Evolutionary conservation across 805 yeast genomes (phyloP).

Genomic region (Sungouiozyma intestinalis): DNA sequence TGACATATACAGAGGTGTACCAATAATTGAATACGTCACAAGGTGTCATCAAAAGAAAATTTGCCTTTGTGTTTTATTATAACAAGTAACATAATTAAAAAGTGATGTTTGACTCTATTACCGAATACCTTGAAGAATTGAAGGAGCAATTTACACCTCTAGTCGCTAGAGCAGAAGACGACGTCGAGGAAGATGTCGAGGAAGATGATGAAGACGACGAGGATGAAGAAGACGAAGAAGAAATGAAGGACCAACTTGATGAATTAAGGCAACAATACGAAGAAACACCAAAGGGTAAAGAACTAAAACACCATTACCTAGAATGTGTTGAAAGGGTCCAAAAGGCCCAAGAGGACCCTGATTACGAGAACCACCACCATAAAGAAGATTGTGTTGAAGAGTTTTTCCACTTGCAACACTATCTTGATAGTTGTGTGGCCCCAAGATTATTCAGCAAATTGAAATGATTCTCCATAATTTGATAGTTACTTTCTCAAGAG

Average conservation of each 20-base stretch:
- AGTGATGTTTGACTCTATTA: conserved; percentile 29
- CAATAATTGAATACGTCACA: too few relatives aligned
- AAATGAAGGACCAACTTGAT: conserved; percentile 55
- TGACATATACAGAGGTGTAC: too few relatives aligned
- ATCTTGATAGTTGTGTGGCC: conserved; percentile 83
- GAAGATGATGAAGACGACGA: conserved; percentile 41
- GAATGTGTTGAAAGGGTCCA: conserved; percentile 95
- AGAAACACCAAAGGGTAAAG: conserved; percentile 55
- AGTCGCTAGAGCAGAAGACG: conserved; percentile 67
- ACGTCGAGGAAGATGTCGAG: conserved; percentile 23
- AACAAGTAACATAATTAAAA: neutral
- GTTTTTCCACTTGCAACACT: conserved; percentile 93
- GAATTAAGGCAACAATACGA: conserved; percentile 58
- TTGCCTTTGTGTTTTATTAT: neutral
- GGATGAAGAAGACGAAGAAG: conserved; percentile 63
- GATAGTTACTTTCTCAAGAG: too few relatives aligned
- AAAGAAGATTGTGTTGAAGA: conserved; percentile 98
- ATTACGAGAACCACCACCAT: conserved; percentile 64
- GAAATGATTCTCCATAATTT: conserved; percentile 38
- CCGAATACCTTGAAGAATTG: conserved; percentile 45
- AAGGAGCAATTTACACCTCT: conserved; percentile 74
- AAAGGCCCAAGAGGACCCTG: conserved; percentile 74
- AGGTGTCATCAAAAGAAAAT: too few relatives aligned
- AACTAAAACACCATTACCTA: conserved; percentile 76
- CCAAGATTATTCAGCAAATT: conserved; percentile 81